phyloP scores from a whole-genome alignment of 352 stramenopile species.

The Elongisporangium prolatum region DNA sequence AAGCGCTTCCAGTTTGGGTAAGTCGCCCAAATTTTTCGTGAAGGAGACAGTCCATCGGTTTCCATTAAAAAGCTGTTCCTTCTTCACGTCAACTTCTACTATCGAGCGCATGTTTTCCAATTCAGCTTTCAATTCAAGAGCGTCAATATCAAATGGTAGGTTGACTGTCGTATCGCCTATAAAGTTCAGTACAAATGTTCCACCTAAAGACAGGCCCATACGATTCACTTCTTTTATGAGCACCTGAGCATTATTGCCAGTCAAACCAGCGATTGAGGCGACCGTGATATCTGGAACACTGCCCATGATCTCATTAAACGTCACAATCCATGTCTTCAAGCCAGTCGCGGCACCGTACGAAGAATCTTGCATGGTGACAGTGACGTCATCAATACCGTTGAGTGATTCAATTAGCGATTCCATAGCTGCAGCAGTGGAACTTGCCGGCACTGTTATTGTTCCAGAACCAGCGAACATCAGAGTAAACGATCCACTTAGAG shows the following conservation, averaged over 20 bases:
- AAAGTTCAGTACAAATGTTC: constrained; percentile 93
- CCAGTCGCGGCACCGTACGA: constrained; percentile 42
- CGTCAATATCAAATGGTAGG: constrained; percentile 89
- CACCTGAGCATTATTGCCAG: constrained; percentile 50
- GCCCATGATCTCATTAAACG: constrained; percentile 91
- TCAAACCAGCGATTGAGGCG: constrained; percentile 39
- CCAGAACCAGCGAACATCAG: constrained; percentile 52
- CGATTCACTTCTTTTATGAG: constrained; percentile 60
- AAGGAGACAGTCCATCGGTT: constrained; percentile 96
- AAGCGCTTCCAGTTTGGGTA: constrained; percentile 85
- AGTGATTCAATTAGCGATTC: constrained; percentile 67
- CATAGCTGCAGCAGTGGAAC: constrained; percentile 31
- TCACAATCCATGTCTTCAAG: constrained; percentile 79
- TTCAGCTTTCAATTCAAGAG: constrained; percentile 74
- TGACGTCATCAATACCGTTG: constrained; percentile 73
- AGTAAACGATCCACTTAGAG: constrained; percentile 61
- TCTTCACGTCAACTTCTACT: constrained; percentile 61
- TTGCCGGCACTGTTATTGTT: constrained; percentile 35
- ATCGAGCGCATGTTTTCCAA: constrained; percentile 72
- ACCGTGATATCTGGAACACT: constrained; percentile 83
- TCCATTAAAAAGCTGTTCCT: constrained; percentile 70
- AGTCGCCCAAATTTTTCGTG: constrained; percentile 92
- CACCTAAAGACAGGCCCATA: constrained; percentile 81
- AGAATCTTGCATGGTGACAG: constrained; percentile 38
- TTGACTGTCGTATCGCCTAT: constrained; percentile 88